Base-by-base conservation (phyloP, 179 eudicot genomes). In the Vitellaria paradoxa region DNA sequence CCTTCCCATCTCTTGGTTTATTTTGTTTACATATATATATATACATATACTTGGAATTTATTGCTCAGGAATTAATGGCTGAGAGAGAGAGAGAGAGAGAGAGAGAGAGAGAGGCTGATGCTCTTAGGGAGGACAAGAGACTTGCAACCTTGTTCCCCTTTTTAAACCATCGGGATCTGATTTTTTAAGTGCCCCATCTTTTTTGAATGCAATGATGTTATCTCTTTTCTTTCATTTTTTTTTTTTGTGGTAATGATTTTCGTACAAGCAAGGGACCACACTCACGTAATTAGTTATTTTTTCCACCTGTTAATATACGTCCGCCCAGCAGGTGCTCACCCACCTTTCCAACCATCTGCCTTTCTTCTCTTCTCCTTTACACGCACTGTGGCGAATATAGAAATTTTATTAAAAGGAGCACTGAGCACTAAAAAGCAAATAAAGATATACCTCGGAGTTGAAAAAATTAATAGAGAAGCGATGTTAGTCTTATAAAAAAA, bases 1-100 rank as follows among this genome's bases (percentile, higher is more conserved):
- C 79, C 93, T 90, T 77, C 90, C 92, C 93, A 90, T 90, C 55
- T 45, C 52, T 50, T 21, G 24, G 26, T 68, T 18, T 69, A 65
- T 50, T 42, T 30, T 40, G 23, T 37, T 13, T 14, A n/a, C 3
- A 18, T 0, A 50, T 20, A 8, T 0, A 30, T 30, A 30, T 30
- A 30, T 30, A 30, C 37, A 30, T 30, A 30, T 30, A 30, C 37
- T 30, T 30, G 37, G 37, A 30, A 30, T 30, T 30, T 2, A 0
- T 2, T 30, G 37, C 37, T 30, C 37, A 30, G 1, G 37, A 30
- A 30, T 30, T 30, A 30, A 30, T 30, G 37, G 37, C 37, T 1
- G 70, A 45, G 24, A 71, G 40, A 20, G 30, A 47, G 0, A 7
- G n/a, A 26, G 59, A 20, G 2, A 13, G 18, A 6, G 70, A 45